Evolutionary conservation across 345 rosid species (phyloP), one percentile per base, ranked within the genome.

Genomic region (Nasturtium officinale): DNA sequence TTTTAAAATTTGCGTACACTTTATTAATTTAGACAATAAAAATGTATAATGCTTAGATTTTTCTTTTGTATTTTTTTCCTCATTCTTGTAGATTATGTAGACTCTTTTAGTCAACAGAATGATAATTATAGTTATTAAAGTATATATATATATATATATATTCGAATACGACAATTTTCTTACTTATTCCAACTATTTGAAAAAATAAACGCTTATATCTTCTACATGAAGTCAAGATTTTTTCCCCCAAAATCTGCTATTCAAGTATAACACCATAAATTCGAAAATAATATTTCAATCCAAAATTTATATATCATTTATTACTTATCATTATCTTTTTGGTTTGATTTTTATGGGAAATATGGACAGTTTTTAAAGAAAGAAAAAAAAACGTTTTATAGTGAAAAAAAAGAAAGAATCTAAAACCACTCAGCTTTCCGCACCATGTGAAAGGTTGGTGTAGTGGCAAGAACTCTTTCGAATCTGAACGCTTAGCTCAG

Each of bases 381-480:
- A 45, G 16, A n/a, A 12, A 13, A 57, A 59, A 61, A 71, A 72
- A 42, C 46, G 35, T 73, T 73, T 32, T 5, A 67, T 50, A 60
- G 47, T 2, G 56, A 67, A 29, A 20, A 60, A 13, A 0, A 21
- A 21, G 0, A 59, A 67, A 53, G 47, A 75, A 60, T 51, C 62
- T 66, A 32, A 75, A 76, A 76, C 40, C 70, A 76, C 75, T 61
- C 40, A 61, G 70, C 79, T 76, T 65, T 69, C 70, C 75, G 64
- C 70, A 61, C 70, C 79, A 76, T 76, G 79, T 76, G 79, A 76
- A 55, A 76, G 79, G 70, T 69, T 76, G 75, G 71, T 69, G 58
- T 76, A 46, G 75, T 76, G 79, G 60, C 75, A 61, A 69, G 70
- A 76, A 76, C 78, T 75, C 74, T 76, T 74, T 53, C 79, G 75